phyloP scores from a whole-genome alignment of 2,329 filamentous ascomycete genomes.

The Escovopsis sp. region DNA sequence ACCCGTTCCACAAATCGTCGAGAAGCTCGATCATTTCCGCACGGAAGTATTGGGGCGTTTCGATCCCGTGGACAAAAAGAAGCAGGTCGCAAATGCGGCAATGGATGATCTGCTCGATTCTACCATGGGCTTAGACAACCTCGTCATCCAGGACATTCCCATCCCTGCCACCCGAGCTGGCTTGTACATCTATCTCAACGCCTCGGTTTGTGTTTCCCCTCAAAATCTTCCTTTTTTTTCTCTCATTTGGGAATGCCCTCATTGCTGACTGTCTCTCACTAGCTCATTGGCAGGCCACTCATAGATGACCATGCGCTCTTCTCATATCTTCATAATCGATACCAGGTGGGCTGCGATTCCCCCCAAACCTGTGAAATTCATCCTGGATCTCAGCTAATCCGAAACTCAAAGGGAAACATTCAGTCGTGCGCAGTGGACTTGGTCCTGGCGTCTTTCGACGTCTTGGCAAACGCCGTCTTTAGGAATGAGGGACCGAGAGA shows the following conservation, averaged over 20 bases:
- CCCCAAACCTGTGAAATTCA: not conserved
- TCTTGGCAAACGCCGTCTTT: conserved; percentile 75
- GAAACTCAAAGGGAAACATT: conserved; percentile 46
- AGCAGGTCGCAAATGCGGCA: conserved; percentile 29
- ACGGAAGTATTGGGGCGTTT: conserved; percentile 39
- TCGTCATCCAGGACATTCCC: conserved; percentile 49
- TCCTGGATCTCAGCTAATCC: not conserved
- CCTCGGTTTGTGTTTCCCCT: conserved; percentile 41
- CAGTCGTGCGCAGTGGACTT: conserved; percentile 68
- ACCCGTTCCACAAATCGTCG: conserved; percentile 36
- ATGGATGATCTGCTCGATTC: conserved; percentile 46
- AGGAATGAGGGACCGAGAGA: conserved; percentile 39
- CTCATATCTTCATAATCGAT: conserved; percentile 70
- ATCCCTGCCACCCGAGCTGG: conserved; percentile 64
- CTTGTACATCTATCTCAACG: conserved; percentile 73
- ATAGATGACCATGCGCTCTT: conserved; percentile 70
- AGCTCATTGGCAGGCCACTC: conserved; percentile 70
- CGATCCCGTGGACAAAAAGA: conserved; percentile 40
- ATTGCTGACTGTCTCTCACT: not conserved
- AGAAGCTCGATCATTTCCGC: conserved; percentile 41
- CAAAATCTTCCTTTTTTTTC: not conserved
- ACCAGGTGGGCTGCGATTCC: conserved; percentile 42
- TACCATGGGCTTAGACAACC: conserved; percentile 38
- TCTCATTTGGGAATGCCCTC: not conserved
- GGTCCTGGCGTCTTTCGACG: conserved; percentile 77